Percentiles rank a stretch among this genome's conserved stretches.
phyloP scores from a whole-genome alignment of 2,329 filamentous ascomycete species.

The Penicillium sp. region DNA sequence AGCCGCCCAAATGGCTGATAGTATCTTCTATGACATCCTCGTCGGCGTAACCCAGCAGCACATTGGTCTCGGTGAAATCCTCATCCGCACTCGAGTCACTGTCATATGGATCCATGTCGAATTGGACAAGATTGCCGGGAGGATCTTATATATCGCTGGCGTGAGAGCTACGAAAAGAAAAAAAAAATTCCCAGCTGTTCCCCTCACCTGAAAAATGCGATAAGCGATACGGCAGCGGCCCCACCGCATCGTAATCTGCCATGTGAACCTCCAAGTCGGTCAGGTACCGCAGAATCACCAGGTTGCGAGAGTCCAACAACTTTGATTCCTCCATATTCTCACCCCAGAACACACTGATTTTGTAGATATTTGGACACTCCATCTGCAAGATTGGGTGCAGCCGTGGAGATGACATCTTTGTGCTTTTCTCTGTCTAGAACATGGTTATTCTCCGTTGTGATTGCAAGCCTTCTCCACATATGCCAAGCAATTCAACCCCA shows the following conservation, averaged over 20 bases:
- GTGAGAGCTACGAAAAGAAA: conserved; percentile 5
- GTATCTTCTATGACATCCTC: conserved; percentile 72
- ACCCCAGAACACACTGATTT: too few relatives aligned
- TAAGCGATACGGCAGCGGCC: conserved; percentile 21
- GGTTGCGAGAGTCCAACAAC: too few relatives aligned
- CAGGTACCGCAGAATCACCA: too few relatives aligned
- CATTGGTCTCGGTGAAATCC: conserved; percentile 60
- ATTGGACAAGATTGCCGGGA: not conserved
- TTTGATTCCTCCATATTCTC: too few relatives aligned
- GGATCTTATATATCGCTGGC: conserved; percentile 1
- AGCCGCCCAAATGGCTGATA: conserved; percentile 81
- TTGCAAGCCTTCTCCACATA: conserved; percentile 14
- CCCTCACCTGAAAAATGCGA: conserved; percentile 21
- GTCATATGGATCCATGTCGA: conserved; percentile 68
- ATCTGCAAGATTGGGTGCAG: too few relatives aligned
- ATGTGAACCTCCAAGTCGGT: too few relatives aligned
- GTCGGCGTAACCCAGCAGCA: conserved; percentile 83
- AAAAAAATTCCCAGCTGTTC: conserved; percentile 4
- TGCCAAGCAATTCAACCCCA: conserved; percentile 15
- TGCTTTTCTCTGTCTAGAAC: not conserved
- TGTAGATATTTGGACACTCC: too few relatives aligned
- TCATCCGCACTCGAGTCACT: conserved; percentile 70
- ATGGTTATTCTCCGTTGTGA: conserved; percentile 9
- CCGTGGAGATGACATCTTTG: too few relatives aligned
- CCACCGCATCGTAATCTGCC: conserved; percentile 6